Evolutionary conservation across 164 flowering plant genomes (phyloP).

Genomic region (Taxillus chinensis): DNA sequence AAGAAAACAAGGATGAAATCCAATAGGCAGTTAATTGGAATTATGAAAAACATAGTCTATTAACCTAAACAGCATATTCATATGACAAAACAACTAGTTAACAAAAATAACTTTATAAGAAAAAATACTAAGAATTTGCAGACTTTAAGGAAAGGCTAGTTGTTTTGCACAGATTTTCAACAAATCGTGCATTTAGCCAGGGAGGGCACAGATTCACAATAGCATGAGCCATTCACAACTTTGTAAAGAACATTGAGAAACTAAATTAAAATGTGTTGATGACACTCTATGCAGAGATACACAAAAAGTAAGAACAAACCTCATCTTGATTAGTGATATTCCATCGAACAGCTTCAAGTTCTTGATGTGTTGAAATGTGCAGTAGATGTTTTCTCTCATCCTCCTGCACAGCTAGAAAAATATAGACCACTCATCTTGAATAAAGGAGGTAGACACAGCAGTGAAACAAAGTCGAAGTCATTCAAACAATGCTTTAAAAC

Average conservation of each 20-base stretch:
- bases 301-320: conserved; percentile 27
- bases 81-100: not conserved
- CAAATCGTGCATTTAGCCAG: no score
- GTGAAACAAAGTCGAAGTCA: not conserved
- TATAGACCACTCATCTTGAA: not conserved
- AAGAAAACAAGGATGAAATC: conserved; percentile 2
- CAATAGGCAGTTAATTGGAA: not conserved
- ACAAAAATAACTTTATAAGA: no score
- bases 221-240: no score
- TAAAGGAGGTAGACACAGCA: not conserved
- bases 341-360: conserved; percentile 74
- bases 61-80: not conserved
- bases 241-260: no score
- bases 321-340: conserved; percentile 74
- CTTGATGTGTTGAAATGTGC: conserved; percentile 34
- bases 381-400: conserved; percentile 61
- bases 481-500: no score
- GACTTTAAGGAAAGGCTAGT: no score
- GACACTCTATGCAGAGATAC: not conserved
- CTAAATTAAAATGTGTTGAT: no score
- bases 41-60: not conserved
- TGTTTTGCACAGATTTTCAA: no score
- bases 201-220: no score
- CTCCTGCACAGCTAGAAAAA: conserved; percentile 29
- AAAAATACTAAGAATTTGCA: no score